phyloP scores from a whole-genome alignment of 352 stramenopile species.

The Phytophthora sojae region DNA sequence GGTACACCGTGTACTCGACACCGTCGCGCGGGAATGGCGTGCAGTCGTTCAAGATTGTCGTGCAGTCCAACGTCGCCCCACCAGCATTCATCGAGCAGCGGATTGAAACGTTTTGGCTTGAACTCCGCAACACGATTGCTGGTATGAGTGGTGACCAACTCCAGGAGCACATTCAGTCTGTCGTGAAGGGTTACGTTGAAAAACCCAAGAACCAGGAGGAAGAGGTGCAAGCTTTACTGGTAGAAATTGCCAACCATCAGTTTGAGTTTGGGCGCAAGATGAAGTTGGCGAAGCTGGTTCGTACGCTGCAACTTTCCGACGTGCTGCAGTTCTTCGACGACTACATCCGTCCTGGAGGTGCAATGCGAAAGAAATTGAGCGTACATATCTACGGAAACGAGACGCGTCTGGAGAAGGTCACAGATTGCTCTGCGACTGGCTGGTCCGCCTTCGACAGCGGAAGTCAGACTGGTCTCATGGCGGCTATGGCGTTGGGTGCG shows the following conservation, averaged over 20 bases:
- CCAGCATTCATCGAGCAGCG: constrained; percentile 72
- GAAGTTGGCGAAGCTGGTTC: constrained; percentile 50
- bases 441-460: constrained; percentile 25
- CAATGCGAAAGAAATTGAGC: constrained; percentile 58
- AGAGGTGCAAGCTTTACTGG: constrained; percentile 59
- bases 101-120: constrained; percentile 68
- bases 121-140: constrained; percentile 45
- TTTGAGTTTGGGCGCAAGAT: constrained; percentile 75
- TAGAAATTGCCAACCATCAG: constrained; percentile 72
- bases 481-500: constrained; percentile 19
- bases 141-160: constrained; percentile 39
- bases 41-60: constrained; percentile 74
- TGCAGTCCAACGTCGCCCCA: constrained; percentile 79
- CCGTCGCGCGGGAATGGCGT: constrained; percentile 52
- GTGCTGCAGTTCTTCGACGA: constrained; percentile 77
- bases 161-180: constrained; percentile 66
- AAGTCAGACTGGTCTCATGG: constrained; percentile 17
- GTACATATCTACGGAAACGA: constrained; percentile 65
- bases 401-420: constrained; percentile 31
- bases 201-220: constrained; percentile 78
- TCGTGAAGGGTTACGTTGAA: constrained; percentile 71
- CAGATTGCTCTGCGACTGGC: constrained; percentile 24
- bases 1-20: constrained; percentile 76
- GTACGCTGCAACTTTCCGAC: constrained; percentile 52
- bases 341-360: constrained; percentile 43